Base-by-base conservation (phyloP, 257 asterid species). In the Perilla frutescens region DNA sequence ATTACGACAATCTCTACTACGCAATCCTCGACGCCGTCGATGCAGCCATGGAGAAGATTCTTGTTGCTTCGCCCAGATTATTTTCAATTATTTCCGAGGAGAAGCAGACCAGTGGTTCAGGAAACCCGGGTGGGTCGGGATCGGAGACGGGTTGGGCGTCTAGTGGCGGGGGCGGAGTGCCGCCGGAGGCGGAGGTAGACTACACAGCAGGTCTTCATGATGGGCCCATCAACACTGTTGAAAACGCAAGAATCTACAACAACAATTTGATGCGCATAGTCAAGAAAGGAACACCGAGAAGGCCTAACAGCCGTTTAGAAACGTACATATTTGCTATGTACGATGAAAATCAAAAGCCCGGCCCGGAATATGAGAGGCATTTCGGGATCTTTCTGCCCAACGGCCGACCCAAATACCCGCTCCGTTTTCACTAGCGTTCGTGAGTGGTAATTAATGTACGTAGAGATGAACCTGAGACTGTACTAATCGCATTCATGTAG, bases 301-400 rank as follows among this genome's bases (percentile, higher is more conserved):
- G 69, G 69, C 69, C 69, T 6, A 15, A 15, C 37, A 32, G 4
- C 3, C 20, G 41, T 4, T 1, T 79, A 0, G 82, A 79, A 20
- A 47, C 82, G 3, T 79, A 73, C 37, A 31, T 79, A 10, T 79
- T 73, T 45, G 79, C 68, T 6, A 57, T 73, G 82, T 55, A 62
- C 48, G 77, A 77, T 77, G 77, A 77, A 29, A 49, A 77, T 70
- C 61, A 8, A 48, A 77, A 60, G 71, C 39, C 39, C 43, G 40
- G 15, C n/a, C 72, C 50, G 13, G 59, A 34, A 1, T 39, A 26
- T 6, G 66, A 63, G 72, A 63, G 37, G 72, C 56, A 63, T 43
- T 73, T 73, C 7, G 72, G 66, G 31, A 9, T 73, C 4, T 73
- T 73, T 53, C 5, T 1, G 13, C 57, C 77, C 1, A 54, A 41